Base-by-base conservation (phyloP, 768 basidiomycete species). In the Leccinum subgranulosum region DNA sequence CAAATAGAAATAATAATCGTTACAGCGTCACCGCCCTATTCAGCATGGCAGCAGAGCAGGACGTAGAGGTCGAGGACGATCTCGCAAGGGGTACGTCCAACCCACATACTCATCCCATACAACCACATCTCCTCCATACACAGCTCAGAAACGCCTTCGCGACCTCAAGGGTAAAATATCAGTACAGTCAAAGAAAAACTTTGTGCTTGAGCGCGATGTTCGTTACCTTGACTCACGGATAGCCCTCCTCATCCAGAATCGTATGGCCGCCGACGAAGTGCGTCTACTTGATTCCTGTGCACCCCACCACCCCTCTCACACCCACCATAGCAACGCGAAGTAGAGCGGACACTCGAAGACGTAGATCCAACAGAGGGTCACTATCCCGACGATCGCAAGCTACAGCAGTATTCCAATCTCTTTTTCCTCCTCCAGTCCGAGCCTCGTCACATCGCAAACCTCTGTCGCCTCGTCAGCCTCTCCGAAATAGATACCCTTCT, bases 101-200 rank as follows among this genome's bases (percentile, higher is more conserved):
- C 49, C 21, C 8, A 1, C 49, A 21, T 49, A 47, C 54, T 51
- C 1, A 6, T 31, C 12, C 7, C 6, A 12, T 14, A 17, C n/a
- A 6, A 3, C 29, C 31, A 17, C n/a, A 10, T 29, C 55, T 21
- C 61, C 55, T 0, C 43, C 29, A 47, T n/a, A 46, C 25, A 51
- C 70, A 94, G 97, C 97, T 50, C 97, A 99, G 79, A 98, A 96
- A 75, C 93, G 96, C 49, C 79, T 99, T 29, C 83, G 97, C 29
- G 97, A 99, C 66, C 82, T 99, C 61, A 99, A 99, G 77, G 84
- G 88, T 27, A 91, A 94, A 70, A 99, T 99, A 59, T 98, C 97
- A 14, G 90, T 94, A 0, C 97, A 98, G 76, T 95, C 93, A 54
- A 99, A 99, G 83, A 98, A 98, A 85, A 99, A 99, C 77, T 99